Evolutionary conservation across 2,329 filamentous ascomycete species (phyloP).

Genomic region (Triangularia verruculosa): DNA sequence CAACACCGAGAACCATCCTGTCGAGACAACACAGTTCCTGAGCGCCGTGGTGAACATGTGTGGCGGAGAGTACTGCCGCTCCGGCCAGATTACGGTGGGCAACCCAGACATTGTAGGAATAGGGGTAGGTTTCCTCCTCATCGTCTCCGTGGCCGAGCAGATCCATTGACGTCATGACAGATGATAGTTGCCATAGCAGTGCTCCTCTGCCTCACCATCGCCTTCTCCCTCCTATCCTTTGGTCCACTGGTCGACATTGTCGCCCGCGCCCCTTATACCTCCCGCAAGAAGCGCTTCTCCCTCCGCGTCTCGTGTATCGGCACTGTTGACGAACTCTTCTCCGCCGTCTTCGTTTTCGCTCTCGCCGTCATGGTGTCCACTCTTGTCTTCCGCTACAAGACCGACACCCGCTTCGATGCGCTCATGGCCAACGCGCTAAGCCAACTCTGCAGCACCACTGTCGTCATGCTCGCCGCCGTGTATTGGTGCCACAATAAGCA

Average conservation of each 20-base stretch:
- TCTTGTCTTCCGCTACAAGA: conserved; percentile 19
- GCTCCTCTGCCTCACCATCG: conserved; percentile 19
- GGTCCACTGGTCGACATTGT: conserved; percentile 12
- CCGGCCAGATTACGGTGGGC: conserved; percentile 17
- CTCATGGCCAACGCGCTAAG: conserved; percentile 23
- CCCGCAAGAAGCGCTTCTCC: conserved; percentile 15
- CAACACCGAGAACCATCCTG: conserved; percentile 3
- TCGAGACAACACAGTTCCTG: conserved; percentile 11
- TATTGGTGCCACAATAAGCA: conserved; percentile 21
- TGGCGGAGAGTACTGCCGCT: conserved; percentile 15
- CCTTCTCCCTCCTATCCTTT: conserved; percentile 17
- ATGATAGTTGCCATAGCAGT: conserved; percentile 20
- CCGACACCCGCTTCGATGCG: conserved; percentile 23
- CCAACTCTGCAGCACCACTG: conserved; percentile 19
- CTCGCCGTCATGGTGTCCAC: conserved; percentile 20
- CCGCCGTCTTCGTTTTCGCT: conserved; percentile 20
- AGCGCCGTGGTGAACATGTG: conserved; percentile 13
- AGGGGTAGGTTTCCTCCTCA: conserved; percentile 5
- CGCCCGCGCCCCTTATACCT: conserved; percentile 1
- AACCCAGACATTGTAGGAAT: conserved; percentile 24
- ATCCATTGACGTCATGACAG: background rate
- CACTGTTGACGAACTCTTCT: conserved; percentile 19
- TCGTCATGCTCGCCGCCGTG: conserved; percentile 21
- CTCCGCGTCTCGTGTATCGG: conserved; percentile 17
- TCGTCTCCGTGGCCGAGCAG: background rate